Conservation (phyloP, 2,329 filamentous ascomycete species). For the Periconia macrospinosa region DNA sequence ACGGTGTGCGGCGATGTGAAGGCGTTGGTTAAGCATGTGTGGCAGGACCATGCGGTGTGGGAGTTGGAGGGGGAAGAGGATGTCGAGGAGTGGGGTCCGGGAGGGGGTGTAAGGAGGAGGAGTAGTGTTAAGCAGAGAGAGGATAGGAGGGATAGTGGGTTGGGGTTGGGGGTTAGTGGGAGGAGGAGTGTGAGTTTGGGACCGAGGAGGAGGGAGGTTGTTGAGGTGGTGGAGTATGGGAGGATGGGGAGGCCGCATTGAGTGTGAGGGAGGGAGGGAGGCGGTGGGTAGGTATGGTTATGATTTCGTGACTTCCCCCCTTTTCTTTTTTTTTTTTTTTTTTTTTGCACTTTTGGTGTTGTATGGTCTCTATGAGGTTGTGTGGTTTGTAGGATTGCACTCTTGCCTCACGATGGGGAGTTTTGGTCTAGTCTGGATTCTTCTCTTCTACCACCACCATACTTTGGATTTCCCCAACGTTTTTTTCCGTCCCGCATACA, state of each 20-base stretch:
- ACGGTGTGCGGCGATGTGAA: constrained; percentile 42
- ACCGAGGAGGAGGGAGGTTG: constrained; percentile 24
- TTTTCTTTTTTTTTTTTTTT: not conserved
- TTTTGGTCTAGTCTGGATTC: no score
- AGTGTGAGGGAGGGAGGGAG: not conserved
- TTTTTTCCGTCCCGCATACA: no score
- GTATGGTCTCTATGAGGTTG: no score
- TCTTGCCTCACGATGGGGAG: no score
- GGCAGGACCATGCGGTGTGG: constrained; percentile 31
- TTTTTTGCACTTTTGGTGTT: not conserved
- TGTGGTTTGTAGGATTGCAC: no score
- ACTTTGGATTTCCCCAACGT: no score
- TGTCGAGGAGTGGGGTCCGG: constrained; percentile 29
- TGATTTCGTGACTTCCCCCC: not conserved
- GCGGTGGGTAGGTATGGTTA: not conserved
- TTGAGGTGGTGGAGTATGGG: constrained; percentile 23
- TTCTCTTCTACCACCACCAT: no score
- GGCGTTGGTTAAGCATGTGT: constrained; percentile 38
- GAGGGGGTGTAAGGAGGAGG: not conserved
- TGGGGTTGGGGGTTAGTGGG: constrained; percentile 20
- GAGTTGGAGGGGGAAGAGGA: constrained; percentile 38
- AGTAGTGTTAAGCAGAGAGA: constrained; percentile 9
- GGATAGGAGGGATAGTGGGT: constrained; percentile 29
- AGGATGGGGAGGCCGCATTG: constrained; percentile 3
- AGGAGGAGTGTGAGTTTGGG: constrained; percentile 32